phyloP scores from a whole-genome alignment of 495 filamentous ascomycete genomes.

The Aspergillus ellipticus region DNA sequence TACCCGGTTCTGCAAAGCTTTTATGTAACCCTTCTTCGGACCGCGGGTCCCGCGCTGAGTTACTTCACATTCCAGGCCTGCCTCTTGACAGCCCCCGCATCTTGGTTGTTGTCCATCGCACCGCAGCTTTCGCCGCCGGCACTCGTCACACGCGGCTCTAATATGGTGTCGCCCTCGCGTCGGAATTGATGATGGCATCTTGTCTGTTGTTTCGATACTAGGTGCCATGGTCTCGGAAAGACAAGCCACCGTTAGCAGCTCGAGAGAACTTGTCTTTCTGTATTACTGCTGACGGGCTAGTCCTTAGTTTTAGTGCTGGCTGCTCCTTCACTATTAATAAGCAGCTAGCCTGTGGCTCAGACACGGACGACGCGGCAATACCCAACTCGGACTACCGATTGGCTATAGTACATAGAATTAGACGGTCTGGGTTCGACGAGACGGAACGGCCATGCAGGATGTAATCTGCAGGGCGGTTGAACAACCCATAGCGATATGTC shows the following conservation, averaged over 20 bases:
- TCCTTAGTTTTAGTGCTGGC: too few species aligned
- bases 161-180: background rate
- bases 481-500: too few species aligned
- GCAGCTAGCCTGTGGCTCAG: too few species aligned
- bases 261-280: background rate
- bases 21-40: conserved; percentile 47
- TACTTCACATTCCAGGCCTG: conserved; percentile 41
- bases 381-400: too few species aligned
- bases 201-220: background rate
- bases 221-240: background rate
- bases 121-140: conserved; percentile 45
- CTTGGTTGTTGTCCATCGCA: conserved; percentile 44
- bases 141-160: conserved; percentile 43
- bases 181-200: background rate
- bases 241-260: background rate
- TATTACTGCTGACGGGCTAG: background rate
- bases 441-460: too few species aligned
- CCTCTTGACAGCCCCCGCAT: conserved; percentile 42
- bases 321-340: too few species aligned
- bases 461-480: too few species aligned
- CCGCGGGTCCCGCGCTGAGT: conserved; percentile 36
- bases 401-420: too few species aligned
- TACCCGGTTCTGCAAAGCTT: conserved; percentile 42
- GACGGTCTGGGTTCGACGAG: too few species aligned
- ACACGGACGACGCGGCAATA: too few species aligned